Conservation (phyloP, 2,329 filamentous ascomycete species). For the Aspergillus sp. region DNA sequence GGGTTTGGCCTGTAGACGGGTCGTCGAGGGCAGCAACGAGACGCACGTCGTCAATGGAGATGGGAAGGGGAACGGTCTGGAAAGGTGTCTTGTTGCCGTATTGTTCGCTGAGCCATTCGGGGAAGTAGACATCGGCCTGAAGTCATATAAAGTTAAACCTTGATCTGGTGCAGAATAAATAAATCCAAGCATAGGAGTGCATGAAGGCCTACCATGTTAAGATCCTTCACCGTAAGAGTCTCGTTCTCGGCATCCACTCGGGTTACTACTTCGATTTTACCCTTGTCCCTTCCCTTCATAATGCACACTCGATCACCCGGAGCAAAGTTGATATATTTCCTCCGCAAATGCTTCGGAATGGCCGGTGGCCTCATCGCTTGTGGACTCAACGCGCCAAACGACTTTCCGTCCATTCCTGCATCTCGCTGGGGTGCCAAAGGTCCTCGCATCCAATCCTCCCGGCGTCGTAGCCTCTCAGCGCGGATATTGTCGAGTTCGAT, state of each 20-base stretch:
- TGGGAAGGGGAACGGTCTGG: slow-evolving; percentile 52
- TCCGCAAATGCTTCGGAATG: slow-evolving; percentile 41
- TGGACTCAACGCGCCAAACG: slow-evolving; percentile 58
- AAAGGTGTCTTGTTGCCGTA: slow-evolving; percentile 42
- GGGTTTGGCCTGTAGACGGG: slow-evolving; percentile 60
- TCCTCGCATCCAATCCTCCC: slow-evolving; percentile 77
- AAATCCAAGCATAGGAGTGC: background rate
- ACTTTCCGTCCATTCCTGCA: slow-evolving; percentile 57
- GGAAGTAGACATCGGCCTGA: slow-evolving; percentile 46
- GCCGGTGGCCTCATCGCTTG: slow-evolving; percentile 38
- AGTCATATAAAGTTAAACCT: background rate
- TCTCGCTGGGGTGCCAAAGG: slow-evolving; percentile 76
- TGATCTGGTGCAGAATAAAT: background rate
- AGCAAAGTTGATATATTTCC: slow-evolving; percentile 60
- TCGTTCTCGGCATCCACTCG: slow-evolving; percentile 56
- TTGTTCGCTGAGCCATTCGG: slow-evolving; percentile 37
- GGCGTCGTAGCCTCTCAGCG: slow-evolving; percentile 57
- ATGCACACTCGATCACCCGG: slow-evolving; percentile 79
- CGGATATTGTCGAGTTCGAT: slow-evolving; percentile 41
- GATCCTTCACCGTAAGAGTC: slow-evolving; percentile 60
- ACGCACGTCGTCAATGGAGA: slow-evolving; percentile 72
- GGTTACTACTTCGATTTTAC: slow-evolving; percentile 75
- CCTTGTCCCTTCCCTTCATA: slow-evolving; percentile 73
- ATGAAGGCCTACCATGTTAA: slow-evolving; percentile 58
- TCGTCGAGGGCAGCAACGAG: slow-evolving; percentile 77